Evolutionary conservation across 495 filamentous ascomycete genomes (phyloP).

Genomic region (Neurospora africana): DNA sequence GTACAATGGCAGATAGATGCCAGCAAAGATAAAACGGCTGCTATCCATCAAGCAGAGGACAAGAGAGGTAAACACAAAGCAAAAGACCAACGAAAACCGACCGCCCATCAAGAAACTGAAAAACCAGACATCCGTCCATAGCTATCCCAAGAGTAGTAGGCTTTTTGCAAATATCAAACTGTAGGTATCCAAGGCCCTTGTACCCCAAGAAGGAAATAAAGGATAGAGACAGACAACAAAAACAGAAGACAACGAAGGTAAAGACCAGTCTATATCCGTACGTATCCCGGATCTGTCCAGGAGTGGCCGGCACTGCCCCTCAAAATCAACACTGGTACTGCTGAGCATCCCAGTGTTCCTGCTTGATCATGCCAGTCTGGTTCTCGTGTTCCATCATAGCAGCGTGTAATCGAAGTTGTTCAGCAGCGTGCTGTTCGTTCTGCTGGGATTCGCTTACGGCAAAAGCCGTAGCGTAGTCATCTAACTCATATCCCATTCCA

Average conservation of each 20-base stretch:
- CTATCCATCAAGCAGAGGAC: not conserved
- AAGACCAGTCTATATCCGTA: not conserved
- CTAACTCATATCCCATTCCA: conserved; percentile 11
- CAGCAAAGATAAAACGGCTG: not conserved
- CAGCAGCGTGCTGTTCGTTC: conserved; percentile 16
- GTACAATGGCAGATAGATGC: not conserved
- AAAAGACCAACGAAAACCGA: not conserved
- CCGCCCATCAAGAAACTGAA: not conserved
- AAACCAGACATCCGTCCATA: not conserved
- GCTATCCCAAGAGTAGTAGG: not conserved
- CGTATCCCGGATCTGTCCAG: not conserved
- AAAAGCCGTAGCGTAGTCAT: conserved; percentile 10
- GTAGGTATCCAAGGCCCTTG: not conserved
- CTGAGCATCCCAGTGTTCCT: conserved; percentile 24
- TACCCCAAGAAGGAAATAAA: not conserved
- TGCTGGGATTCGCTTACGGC: conserved; percentile 18
- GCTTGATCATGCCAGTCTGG: conserved; percentile 21
- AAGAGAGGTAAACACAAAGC: not conserved
- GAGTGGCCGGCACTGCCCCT: not conserved
- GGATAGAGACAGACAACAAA: not conserved
- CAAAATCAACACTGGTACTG: not conserved
- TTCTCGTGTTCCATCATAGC: conserved; percentile 19
- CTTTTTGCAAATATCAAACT: not conserved
- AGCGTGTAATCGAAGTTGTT: conserved; percentile 12
- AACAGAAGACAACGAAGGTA: not conserved